Evolutionary conservation across 495 filamentous ascomycete species (phyloP), one percentile per base, ranked within the genome.

Genomic region (Copromyces sp.): DNA sequence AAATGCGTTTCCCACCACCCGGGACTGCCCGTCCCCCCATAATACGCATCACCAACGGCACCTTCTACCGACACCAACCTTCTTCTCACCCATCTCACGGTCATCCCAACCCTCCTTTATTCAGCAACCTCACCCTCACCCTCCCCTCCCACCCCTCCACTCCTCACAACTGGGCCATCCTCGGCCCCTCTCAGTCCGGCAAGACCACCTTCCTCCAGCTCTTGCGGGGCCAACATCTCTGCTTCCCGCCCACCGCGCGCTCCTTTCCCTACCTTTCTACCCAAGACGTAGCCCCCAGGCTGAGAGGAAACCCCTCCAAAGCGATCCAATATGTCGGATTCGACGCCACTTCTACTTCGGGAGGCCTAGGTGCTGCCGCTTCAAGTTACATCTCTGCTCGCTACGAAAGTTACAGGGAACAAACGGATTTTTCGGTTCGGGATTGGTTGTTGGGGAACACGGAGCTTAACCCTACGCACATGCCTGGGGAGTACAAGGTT

Each of bases 371-470:
- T 9, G 76, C 75, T 4, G 81, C 83, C 8, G 80, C 84, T 1
- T 94, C 93, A 11, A 89, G 92, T 12, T 97, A 98, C 76, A 81
- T 98, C 41, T 93, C 92, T 75, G 93, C 94, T 14, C 86, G 95
- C n/a, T 99, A 99, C 82, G 95, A 99, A 84, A 94, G 91, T 71
- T 81, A 89, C 68, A 85, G 93, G 24, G 95, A 97, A 78, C 92
- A 89, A 69, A 94, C 91, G 9, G 95, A 98, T 80, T 94, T 94
- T 81, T 91, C 91, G 29, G 87, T 99, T 1, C 77, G 83, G 68
- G 90, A 95, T 76, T 98, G 90, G 78, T 82, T 99, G 38, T 86
- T 86, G 14, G 93, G 93, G 0, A 89, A 94, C 75, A 95, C 88
- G 5, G 86, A 92, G 40, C 82, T 97, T 68, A 97, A 98, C 74